Percentiles rank a stretch among this genome's conserved stretches.
phyloP scores from a whole-genome alignment of 257 asterid species.

The Datura wrightii region DNA sequence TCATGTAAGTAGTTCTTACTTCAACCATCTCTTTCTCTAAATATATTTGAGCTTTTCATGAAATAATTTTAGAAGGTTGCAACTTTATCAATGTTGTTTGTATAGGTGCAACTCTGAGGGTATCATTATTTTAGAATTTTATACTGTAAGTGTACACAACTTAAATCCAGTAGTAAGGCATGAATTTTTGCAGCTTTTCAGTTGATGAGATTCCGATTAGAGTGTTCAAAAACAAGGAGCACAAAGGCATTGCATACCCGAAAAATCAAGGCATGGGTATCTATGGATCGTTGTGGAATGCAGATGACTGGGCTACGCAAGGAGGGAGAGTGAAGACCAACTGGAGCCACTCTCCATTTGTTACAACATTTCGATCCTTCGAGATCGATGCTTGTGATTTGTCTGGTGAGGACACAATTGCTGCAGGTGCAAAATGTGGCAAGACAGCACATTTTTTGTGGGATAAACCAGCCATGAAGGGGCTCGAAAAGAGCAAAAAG shows the following conservation, averaged over 20 bases:
- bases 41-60: background rate
- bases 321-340: conserved; percentile 70
- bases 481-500: conserved; percentile 40
- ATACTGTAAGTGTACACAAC: background rate
- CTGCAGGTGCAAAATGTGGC: conserved; percentile 46
- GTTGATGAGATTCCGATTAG: conserved; percentile 64
- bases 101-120: background rate
- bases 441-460: conserved; percentile 57
- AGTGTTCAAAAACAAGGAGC: conserved; percentile 54
- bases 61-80: background rate
- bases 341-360: conserved; percentile 62
- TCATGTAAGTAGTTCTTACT: conserved; percentile 43
- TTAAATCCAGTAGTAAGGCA: background rate
- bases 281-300: conserved; percentile 66
- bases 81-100: background rate
- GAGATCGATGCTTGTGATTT: conserved; percentile 57
- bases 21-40: background rate
- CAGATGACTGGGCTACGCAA: conserved; percentile 70
- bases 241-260: conserved; percentile 48
- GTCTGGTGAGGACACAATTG: conserved; percentile 31
- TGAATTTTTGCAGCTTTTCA: conserved; percentile 43
- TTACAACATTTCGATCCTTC: conserved; percentile 45
- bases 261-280: conserved; percentile 62
- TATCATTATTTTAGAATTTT: background rate
- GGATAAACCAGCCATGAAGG: conserved; percentile 61